Conservation (phyloP, 345 rosid species). For the Physaria fendleri region DNA sequence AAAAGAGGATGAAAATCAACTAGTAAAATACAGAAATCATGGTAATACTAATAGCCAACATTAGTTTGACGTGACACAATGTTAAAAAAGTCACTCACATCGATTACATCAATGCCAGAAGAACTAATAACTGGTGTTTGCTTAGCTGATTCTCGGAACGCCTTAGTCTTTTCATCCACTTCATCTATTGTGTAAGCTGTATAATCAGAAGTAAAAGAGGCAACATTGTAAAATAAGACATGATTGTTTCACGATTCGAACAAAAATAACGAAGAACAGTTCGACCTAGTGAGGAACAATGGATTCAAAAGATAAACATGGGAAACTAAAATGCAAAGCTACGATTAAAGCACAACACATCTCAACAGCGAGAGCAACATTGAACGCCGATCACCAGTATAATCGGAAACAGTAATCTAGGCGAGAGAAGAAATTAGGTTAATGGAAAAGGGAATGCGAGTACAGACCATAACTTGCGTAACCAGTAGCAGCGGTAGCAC, state of each 20-base stretch:
- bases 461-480: conserved; percentile 61
- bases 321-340: neutral
- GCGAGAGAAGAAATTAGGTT: neutral
- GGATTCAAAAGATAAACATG: neutral
- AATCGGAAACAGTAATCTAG: neutral
- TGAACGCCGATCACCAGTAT: neutral
- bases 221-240: too few relatives aligned
- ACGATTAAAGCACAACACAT: neutral
- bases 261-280: neutral
- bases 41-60: neutral
- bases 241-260: neutral
- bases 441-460: neutral
- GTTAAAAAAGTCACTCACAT: conserved; percentile 35
- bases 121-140: conserved; percentile 33
- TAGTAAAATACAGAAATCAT: neutral
- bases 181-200: conserved; percentile 69
- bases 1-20: neutral
- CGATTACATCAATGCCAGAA: conserved; percentile 40
- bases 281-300: neutral
- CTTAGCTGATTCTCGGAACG: conserved; percentile 50
- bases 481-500: conserved; percentile 49
- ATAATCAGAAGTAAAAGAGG: neutral
- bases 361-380: neutral
- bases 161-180: conserved; percentile 60
- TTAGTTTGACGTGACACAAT: neutral